These are phyloP conservation scores for Acacia acuminata DNA, from an alignment of 306 rosid species.

Conservation along the genomic window DNA sequence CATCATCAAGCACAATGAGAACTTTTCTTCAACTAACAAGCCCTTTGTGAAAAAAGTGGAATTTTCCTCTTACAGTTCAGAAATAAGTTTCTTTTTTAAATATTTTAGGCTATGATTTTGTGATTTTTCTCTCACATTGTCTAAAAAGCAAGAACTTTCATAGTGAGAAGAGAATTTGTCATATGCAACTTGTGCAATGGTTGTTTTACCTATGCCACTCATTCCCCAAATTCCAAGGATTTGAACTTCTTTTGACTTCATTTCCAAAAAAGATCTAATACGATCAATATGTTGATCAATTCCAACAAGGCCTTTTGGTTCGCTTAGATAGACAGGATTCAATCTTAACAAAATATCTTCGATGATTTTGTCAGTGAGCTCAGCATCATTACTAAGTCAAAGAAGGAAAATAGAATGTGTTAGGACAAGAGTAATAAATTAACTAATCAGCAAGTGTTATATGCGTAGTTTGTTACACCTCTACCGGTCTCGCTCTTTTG, in stretches of 20 bases:
- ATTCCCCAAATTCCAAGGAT: constrained; percentile 38
- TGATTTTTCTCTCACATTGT: constrained; percentile 9
- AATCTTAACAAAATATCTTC: background rate
- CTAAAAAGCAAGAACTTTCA: constrained; percentile 15
- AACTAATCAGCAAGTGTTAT: too few species aligned
- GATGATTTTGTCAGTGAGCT: background rate
- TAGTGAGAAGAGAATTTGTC: background rate
- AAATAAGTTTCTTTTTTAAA: background rate
- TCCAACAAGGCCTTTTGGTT: background rate
- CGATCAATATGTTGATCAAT: background rate
- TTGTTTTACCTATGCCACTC: constrained; percentile 36
- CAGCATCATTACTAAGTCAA: background rate
- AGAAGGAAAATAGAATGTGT: background rate
- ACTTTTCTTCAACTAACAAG: background rate
- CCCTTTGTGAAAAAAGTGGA: background rate
- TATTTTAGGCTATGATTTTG: background rate
- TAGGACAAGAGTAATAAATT: background rate
- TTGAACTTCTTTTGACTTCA: background rate
- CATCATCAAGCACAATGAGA: constrained; percentile 32
- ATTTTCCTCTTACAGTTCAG: background rate
- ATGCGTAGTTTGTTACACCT: rapidly evolving
- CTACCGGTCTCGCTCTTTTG: too few species aligned
- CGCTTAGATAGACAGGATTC: background rate
- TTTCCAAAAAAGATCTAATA: background rate
- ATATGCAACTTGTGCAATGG: constrained; percentile 20